Conservation (phyloP, 495 filamentous ascomycete species). For the Lophiotrema nucula region DNA sequence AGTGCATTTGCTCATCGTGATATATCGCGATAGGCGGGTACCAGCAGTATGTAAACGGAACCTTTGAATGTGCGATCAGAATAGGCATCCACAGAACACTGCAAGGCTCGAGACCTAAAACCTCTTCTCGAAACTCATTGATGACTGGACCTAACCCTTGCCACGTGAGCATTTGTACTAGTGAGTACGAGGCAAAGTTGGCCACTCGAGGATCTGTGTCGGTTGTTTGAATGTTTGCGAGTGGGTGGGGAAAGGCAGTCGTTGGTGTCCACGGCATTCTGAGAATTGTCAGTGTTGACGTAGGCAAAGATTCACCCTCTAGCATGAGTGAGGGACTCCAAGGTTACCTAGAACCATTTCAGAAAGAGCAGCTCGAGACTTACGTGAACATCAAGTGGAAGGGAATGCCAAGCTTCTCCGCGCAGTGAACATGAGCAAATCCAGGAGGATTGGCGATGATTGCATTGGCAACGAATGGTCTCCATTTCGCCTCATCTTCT, state of each 20-base stretch:
- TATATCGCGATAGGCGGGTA: conserved; percentile 8
- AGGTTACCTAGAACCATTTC: too few species aligned
- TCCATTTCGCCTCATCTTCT: conserved; percentile 32
- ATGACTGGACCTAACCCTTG: conserved; percentile 64
- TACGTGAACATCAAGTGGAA: conserved; percentile 65
- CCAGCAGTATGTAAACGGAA: conserved; percentile 66
- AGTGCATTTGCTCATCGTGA: not conserved
- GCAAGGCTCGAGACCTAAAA: conserved; percentile 55
- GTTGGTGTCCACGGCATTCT: conserved; percentile 60
- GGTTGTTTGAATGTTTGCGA: conserved; percentile 54
- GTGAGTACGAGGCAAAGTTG: conserved; percentile 60
- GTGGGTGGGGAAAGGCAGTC: conserved; percentile 55
- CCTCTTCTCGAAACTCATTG: conserved; percentile 53
- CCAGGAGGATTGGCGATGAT: conserved; percentile 69
- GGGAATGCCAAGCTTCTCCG: conserved; percentile 59
- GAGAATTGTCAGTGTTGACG: too few species aligned
- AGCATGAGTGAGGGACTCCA: too few species aligned
- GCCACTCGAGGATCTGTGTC: conserved; percentile 47
- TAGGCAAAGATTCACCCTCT: too few species aligned
- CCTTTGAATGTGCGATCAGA: conserved; percentile 44
- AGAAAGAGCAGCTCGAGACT: not conserved
- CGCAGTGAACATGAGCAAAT: conserved; percentile 66
- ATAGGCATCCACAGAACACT: conserved; percentile 48
- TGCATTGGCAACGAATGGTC: conserved; percentile 59
- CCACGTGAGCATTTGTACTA: conserved; percentile 67